Conservation (phyloP, 495 filamentous ascomycete species). For the Clavariopsis aquatica region DNA sequence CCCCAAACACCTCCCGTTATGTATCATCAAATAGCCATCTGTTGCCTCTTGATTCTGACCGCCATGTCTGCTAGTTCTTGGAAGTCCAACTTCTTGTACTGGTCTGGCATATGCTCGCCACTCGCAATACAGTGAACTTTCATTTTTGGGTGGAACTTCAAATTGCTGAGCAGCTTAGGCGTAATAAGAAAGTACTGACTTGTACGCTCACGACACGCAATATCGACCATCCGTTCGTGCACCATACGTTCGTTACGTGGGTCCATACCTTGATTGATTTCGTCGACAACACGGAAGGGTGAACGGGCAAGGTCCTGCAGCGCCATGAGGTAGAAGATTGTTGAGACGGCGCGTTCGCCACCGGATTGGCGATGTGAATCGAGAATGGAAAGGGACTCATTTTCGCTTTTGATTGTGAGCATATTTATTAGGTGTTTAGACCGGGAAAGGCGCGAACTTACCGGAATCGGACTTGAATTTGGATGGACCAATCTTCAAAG, state of each 20-base stretch:
- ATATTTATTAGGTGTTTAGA: background rate
- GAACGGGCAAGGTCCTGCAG: slow-evolving; percentile 90
- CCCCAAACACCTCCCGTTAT: background rate
- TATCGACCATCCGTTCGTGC: slow-evolving; percentile 93
- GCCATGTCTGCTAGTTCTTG: slow-evolving; percentile 52
- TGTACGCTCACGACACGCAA: slow-evolving; percentile 76
- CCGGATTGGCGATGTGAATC: slow-evolving; percentile 93
- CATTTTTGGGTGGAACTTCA: slow-evolving; percentile 88
- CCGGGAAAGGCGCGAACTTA: slow-evolving; percentile 44
- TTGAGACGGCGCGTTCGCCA: slow-evolving; percentile 93
- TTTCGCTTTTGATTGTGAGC: slow-evolving; percentile 55
- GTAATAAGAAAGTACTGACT: slow-evolving; percentile 92
- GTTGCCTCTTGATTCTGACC: background rate
- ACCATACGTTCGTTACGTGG: slow-evolving; percentile 97
- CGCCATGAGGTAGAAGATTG: slow-evolving; percentile 99
- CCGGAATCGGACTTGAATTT: slow-evolving; percentile 94
- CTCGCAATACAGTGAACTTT: slow-evolving; percentile 89
- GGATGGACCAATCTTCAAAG: slow-evolving; percentile 90
- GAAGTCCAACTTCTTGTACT: slow-evolving; percentile 57
- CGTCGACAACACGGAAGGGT: slow-evolving; percentile 98
- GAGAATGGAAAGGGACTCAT: slow-evolving; percentile 79
- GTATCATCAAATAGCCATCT: background rate
- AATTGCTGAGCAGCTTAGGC: slow-evolving; percentile 84
- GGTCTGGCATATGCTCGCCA: slow-evolving; percentile 80
- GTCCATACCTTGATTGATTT: slow-evolving; percentile 99